phyloP scores from a whole-genome alignment of 805 yeast species.

The Metschnikowia drakensbergensis region DNA sequence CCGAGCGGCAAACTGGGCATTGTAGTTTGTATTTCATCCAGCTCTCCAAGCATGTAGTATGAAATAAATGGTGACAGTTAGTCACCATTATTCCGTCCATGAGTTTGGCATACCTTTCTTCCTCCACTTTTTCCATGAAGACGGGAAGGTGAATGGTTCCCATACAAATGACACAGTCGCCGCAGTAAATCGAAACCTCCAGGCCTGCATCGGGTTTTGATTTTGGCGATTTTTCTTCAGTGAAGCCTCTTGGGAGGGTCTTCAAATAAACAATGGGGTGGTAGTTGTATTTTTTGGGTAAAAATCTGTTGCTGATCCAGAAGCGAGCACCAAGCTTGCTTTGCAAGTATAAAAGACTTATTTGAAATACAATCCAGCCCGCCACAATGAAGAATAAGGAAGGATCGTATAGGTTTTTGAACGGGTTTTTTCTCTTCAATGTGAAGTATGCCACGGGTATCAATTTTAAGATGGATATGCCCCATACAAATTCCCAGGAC shows the following conservation, averaged over 20 bases:
- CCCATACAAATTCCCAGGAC: conserved; percentile 70
- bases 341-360: conserved; percentile 57
- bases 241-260: conserved; percentile 57
- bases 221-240: conserved; percentile 45
- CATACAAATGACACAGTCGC: conserved; percentile 92
- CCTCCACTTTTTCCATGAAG: conserved; percentile 5
- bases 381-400: conserved; percentile 43
- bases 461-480: conserved; percentile 59
- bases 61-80: conserved; percentile 90
- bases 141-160: conserved; percentile 15
- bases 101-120: conserved; percentile 9
- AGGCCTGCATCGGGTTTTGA: conserved; percentile 27
- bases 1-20: conserved; percentile 88
- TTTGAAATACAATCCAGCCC: conserved; percentile 60
- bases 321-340: conserved; percentile 73
- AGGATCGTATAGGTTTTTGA: conserved; percentile 64
- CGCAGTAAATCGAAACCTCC: conserved; percentile 39
- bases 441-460: conserved; percentile 65
- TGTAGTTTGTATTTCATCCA: conserved; percentile 94
- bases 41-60: conserved; percentile 77
- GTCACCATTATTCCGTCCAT: conserved; percentile 68
- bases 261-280: conserved; percentile 60
- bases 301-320: conserved; percentile 67
- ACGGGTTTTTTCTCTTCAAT: conserved; percentile 51
- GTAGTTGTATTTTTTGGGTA: conserved; percentile 83